Conservation (phyloP, 768 basidiomycete species). For the Antrodiella citrinella region DNA sequence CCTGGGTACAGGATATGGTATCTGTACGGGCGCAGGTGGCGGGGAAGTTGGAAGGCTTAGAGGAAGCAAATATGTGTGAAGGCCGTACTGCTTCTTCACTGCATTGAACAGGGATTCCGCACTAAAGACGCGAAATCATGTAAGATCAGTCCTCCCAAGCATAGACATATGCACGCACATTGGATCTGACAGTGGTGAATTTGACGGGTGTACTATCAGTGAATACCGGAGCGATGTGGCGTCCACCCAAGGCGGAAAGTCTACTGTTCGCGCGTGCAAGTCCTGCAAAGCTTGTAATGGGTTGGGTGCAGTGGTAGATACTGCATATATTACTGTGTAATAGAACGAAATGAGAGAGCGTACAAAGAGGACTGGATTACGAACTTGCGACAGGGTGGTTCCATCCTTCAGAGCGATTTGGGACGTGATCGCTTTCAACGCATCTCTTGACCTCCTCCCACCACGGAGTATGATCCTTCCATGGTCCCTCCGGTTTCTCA, state of each 20-base stretch:
- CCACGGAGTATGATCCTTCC: constrained; percentile 57
- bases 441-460: constrained; percentile 81
- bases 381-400: constrained; percentile 78
- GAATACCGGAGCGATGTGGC: constrained; percentile 61
- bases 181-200: constrained; percentile 65
- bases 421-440: constrained; percentile 68
- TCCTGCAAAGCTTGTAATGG: constrained; percentile 73
- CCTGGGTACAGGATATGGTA: constrained; percentile 58
- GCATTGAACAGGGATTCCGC: constrained; percentile 76
- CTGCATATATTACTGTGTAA: constrained; percentile 68
- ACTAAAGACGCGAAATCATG: constrained; percentile 28
- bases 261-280: constrained; percentile 55
- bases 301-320: constrained; percentile 75
- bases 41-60: constrained; percentile 49
- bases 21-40: constrained; percentile 57
- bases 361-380: constrained; percentile 18
- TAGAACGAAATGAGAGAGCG: neutral
- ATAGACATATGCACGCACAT: constrained; percentile 47
- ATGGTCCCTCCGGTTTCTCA: constrained; percentile 26
- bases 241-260: constrained; percentile 81
- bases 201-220: constrained; percentile 66
- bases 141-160: too few relatives aligned
- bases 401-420: constrained; percentile 70
- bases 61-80: constrained; percentile 66
- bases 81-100: constrained; percentile 79